Base-by-base conservation (phyloP, 495 filamentous ascomycete species). In the Penicillium tannophilum region DNA sequence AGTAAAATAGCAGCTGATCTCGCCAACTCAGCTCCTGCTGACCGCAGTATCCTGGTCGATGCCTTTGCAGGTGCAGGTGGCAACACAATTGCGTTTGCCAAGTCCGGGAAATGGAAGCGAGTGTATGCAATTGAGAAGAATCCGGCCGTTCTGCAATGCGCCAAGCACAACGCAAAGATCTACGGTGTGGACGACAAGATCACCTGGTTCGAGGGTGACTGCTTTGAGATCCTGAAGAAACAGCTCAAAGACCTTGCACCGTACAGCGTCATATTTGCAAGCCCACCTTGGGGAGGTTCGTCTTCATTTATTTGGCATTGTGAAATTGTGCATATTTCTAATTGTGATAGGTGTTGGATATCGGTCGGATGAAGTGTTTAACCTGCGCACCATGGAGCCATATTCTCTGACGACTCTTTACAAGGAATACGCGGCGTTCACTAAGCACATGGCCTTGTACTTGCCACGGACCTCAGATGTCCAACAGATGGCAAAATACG, bases 1-100 rank as follows among this genome's bases (percentile, higher is more conserved):
- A 94, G 91, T 54, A 83, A 88, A 72, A 90, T 97, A 58, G 91
- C 92, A n/a, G 61, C 81, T 20, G 88, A 98, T 64, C 69, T 97
- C 0, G 73, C 82, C 26, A 67, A 73, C 19, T 66, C 76, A 39
- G 67, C 79, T 52, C 77, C 90, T 63, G 59, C 77, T 54, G 69
- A 82, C 62, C 72, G 81, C 52, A 80, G 68, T 4, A 76, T 86
- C 54, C 63, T 98, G 31, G 84, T 98, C 44, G 94, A 98, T 70
- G 83, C 88, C 17, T 98, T 98, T 76, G 88, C 86, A 23, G 94
- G 94, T 31, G 91, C 92, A 9, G 94, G 94, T 16, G 94, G 93
- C 51, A 98, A 98, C 69, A 82, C 88, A n/a, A 98, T 98, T 59
- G 91, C 92, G 30, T 96, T 98, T 66, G 94, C 94, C 14, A 78